These are phyloP conservation scores for Hordeum vulgare DNA, from an alignment of 176 grass and related monocot genomes.

Conservation along the genomic window MorexV3_pseudomolecules_assembly NC_058518.1:452592941-452593440, in stretches of 20 bases:
- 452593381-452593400: constrained; percentile 50
- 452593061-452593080: not conserved
- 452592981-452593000: constrained; percentile 52
- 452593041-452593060: not conserved
- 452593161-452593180: constrained; percentile 44
- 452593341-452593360: not conserved
- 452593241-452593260: constrained; percentile 39
- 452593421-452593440: constrained; percentile 30
- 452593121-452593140: constrained; percentile 22
- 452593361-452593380: constrained; percentile 57
- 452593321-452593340: not conserved
- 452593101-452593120: not conserved
- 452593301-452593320: constrained; percentile 24
- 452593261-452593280: constrained; percentile 17
- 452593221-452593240: constrained; percentile 47
- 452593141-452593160: constrained; percentile 42
- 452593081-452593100: constrained; percentile 42
- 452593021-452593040: constrained; percentile 36
- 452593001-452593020: constrained; percentile 48
- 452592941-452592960: constrained; percentile 34
- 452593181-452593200: constrained; percentile 9
- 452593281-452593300: constrained; percentile 32
- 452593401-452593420: constrained; percentile 56
- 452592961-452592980: not conserved
- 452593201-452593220: constrained; percentile 45